Base-by-base conservation (phyloP, 148 eudicot genomes). In the Silene latifolia region DNA sequence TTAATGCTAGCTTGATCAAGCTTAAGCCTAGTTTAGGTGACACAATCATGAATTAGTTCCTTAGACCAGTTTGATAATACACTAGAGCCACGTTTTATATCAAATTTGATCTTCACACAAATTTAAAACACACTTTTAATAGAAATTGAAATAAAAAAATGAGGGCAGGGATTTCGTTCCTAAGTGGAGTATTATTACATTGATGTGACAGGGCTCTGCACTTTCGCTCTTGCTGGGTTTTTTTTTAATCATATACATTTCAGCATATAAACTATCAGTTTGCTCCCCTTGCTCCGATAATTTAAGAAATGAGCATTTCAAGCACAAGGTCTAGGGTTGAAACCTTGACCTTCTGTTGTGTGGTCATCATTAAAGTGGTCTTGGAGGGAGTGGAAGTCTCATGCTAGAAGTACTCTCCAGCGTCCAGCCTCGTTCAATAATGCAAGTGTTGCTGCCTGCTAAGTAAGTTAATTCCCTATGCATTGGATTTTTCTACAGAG, bases 401-500 rank as follows among this genome's bases (percentile, higher is more conserved):
- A 51, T 5, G 5, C 56, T 51, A 51, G 56, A 51, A 13, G 18
- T 51, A 13, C 17, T 51, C 18, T 51, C 5, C 56, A 39, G 56
- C 56, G 4, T 51, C 56, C n/a, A n/a, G n/a, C n/a, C n/a, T n/a
- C n/a, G n/a, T n/a, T n/a, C n/a, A n/a, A 70, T 68, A 46, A 11
- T 8, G 71, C 53, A 67, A 42, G 3, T 20, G 56, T 7, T 46
- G 29, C 32, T 46, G 47, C 48, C 32, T 46, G 47, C 48, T 32
- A 32, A 66, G 12, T 18, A 7, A 66, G 48, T 66, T 7, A 18
- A 15, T 18, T 66, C 70, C 27, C 29, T 67, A 20, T 44, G 8
- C 23, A 35, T 39, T 35, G 25, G 8, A 57, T 47, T 58, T n/a
- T 67, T 69, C 42, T 76, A 76, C 82, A 95, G 98, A 83, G 98